phyloP scores from a whole-genome alignment of 2,329 filamentous ascomycete genomes.

The Calonectria pteridis region DNA sequence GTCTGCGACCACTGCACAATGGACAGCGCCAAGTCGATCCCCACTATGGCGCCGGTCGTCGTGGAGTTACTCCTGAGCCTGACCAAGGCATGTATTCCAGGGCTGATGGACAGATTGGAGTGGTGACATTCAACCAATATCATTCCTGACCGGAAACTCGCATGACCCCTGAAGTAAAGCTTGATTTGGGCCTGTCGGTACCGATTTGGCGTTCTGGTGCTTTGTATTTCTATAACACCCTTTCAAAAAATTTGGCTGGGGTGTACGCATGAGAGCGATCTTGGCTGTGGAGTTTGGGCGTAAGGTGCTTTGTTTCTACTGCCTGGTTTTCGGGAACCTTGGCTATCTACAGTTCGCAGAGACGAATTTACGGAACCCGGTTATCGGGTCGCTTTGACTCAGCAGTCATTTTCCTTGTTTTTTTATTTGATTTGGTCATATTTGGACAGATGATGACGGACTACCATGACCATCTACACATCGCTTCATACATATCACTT shows the following conservation, averaged over 20 bases:
- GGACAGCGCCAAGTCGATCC: conserved; percentile 53
- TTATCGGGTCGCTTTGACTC: conserved; percentile 17
- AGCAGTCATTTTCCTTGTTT: conserved; percentile 27
- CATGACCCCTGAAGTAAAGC: background rate
- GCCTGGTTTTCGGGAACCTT: conserved; percentile 1
- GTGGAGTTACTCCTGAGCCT: conserved; percentile 44
- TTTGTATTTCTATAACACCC: conserved; percentile 43
- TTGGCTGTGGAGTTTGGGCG: conserved; percentile 44
- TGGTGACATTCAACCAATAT: conserved; percentile 49
- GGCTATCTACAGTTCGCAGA: conserved; percentile 8
- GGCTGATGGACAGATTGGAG: conserved; percentile 50
- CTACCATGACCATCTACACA: conserved; percentile 30
- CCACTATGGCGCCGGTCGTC: conserved; percentile 42
- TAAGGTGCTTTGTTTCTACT: conserved; percentile 21
- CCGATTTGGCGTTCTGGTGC: conserved; percentile 39
- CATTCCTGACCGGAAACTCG: conserved; percentile 27
- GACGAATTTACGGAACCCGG: conserved; percentile 26
- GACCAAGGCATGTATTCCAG: conserved; percentile 50
- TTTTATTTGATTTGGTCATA: conserved; percentile 23
- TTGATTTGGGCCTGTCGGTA: conserved; percentile 25
- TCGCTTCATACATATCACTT: conserved; percentile 23
- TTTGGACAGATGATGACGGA: conserved; percentile 21
- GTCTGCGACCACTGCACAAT: conserved; percentile 50
- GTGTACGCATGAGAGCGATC: conserved; percentile 36
- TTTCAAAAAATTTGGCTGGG: conserved; percentile 26